Evolutionary conservation across 176 grass and related monocot species (phyloP), one percentile per base, ranked within the genome.

Genomic region (Oryza meridionalis): DNA sequence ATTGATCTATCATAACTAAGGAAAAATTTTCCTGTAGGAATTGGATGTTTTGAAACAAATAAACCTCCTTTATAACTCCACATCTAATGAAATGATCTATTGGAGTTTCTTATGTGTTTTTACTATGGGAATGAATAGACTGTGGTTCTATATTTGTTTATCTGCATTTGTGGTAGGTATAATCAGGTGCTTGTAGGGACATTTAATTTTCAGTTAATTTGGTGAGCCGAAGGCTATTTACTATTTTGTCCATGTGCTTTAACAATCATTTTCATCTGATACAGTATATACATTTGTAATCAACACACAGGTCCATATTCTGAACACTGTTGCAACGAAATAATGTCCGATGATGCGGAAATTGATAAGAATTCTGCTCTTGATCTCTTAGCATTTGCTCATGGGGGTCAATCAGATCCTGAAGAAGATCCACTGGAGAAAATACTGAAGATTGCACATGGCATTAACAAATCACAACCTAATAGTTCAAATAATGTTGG

Each of bases 381-480:
- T 88, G 97, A 92, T 89, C 87, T 90, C 79, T 88, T 99, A 81
- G 96, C 81, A 35, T 90, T 91, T 82, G 82, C 75, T 50, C 90
- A 94, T 85, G 91, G 58, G 40, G 88, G 87, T 87, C 73, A 43
- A 75, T 90, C 93, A 72, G 86, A 92, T 67, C 82, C 94, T 78
- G 86, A 89, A 62, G 77, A 95, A 70, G 82, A 95, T 89, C 78
- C 82, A 81, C 24, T 9, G 63, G 46, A 72, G 75, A 70, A 86
- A 88, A 70, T 82, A 45, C 33, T 5, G 68, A 26, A 75, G 51
- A 29, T 42, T 11, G 67, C 53, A 51, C 74, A 42, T 83, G 61
- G 50, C 33, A 81, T 43, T 5, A 46, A 45, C 79, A 74, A 79
- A 85, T 80, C 53, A 53, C 80, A 79, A 44, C 37, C 32, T 37